Conservation (phyloP, 2,329 filamentous ascomycete species). For the Colletotrichum abscissum region DNA sequence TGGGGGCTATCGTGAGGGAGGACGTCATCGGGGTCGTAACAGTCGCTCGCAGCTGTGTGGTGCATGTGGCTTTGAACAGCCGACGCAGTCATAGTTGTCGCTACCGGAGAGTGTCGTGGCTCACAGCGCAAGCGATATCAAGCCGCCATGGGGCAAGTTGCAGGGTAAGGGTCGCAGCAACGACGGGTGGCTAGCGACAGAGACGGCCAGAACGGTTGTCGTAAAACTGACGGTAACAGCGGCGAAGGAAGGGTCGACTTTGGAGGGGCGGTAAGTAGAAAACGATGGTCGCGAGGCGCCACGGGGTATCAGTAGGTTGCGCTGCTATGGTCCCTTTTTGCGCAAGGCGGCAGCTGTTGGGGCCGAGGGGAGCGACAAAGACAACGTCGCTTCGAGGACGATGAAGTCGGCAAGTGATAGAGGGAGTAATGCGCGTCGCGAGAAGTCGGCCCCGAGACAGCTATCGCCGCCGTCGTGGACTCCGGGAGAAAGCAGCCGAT, state of each 20-base stretch:
- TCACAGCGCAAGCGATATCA: conserved; percentile 39
- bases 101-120: conserved; percentile 39
- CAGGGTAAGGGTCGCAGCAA: background rate
- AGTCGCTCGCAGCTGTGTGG: conserved; percentile 45
- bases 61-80: conserved; percentile 47
- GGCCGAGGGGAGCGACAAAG: conserved; percentile 23
- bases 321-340: background rate
- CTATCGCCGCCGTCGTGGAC: conserved; percentile 33
- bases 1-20: conserved; percentile 53
- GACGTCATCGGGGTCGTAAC: conserved; percentile 58
- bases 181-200: background rate
- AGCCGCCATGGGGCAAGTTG: conserved; percentile 44
- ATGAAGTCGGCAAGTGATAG: background rate
- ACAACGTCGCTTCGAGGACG: conserved; percentile 4
- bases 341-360: conserved; percentile 24
- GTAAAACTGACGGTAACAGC: background rate
- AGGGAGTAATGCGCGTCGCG: conserved; percentile 21
- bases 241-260: background rate
- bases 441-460: conserved; percentile 32
- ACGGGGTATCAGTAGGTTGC: background rate
- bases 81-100: conserved; percentile 54
- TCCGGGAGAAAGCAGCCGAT: conserved; percentile 14
- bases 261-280: background rate
- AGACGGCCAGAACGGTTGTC: background rate
- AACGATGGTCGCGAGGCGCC: background rate